Evolutionary conservation across 164 flowering plant genomes (phyloP).

Genomic region (Umbilicus rupestris): DNA sequence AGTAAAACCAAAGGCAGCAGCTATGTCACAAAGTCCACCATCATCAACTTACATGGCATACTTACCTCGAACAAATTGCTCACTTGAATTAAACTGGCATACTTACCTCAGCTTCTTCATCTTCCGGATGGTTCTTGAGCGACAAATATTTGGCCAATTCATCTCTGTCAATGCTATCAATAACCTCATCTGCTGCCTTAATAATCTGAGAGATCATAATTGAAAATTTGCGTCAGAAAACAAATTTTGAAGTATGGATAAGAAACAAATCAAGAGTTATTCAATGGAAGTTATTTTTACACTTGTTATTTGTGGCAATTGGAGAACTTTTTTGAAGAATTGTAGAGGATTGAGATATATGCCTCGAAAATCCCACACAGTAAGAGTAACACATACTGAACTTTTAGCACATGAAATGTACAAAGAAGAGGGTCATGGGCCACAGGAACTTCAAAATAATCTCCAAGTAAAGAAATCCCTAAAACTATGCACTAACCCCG

Average conservation of each 20-base stretch:
- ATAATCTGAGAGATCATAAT: conserved; percentile 43
- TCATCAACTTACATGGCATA: too few species aligned
- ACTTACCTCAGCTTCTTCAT: conserved; percentile 75
- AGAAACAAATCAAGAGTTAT: background rate
- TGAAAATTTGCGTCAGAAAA: background rate
- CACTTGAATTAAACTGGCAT: background rate
- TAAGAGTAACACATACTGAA: background rate
- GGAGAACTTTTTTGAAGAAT: background rate
- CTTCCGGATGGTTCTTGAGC: conserved; percentile 71
- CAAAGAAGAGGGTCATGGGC: background rate
- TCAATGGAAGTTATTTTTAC: background rate
- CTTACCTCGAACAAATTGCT: background rate
- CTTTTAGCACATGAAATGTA: background rate
- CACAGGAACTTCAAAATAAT: background rate
- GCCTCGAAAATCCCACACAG: background rate
- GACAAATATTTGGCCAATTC: conserved; percentile 65
- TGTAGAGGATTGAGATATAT: background rate
- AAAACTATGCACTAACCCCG: background rate
- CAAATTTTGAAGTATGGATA: background rate
- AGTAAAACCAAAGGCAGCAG: background rate
- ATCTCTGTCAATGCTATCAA: conserved; percentile 74
- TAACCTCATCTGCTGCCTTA: conserved; percentile 77
- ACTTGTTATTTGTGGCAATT: background rate
- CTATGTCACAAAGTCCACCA: background rate
- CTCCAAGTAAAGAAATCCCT: background rate